These are phyloP conservation scores for Thermothielavioides terrestris DNA, from an alignment of 495 filamentous ascomycete genomes.

Conservation along the genomic window DNA sequence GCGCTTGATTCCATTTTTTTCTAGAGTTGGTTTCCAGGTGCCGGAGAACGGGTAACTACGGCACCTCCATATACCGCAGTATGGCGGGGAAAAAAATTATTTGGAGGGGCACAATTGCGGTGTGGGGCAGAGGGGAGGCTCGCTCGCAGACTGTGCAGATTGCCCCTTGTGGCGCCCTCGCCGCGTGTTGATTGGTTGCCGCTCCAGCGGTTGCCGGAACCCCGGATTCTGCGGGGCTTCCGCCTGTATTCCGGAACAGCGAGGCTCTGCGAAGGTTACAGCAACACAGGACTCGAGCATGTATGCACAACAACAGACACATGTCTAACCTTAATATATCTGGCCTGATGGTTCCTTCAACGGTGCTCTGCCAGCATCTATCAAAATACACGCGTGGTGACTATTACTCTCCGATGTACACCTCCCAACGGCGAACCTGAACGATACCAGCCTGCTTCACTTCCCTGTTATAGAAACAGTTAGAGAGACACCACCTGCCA, in stretches of 20 bases:
- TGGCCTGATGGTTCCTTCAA: too few relatives aligned
- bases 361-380: too few relatives aligned
- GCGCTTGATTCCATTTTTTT: conserved; percentile 3
- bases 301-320: neutral
- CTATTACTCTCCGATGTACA: too few relatives aligned
- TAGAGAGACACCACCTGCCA: too few relatives aligned
- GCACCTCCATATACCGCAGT: neutral
- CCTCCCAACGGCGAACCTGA: too few relatives aligned
- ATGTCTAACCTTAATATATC: too few relatives aligned
- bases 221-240: neutral
- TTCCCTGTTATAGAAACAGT: too few relatives aligned
- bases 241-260: neutral
- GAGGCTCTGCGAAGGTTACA: neutral
- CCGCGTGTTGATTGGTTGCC: neutral
- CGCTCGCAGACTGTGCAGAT: neutral
- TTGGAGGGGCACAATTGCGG: conserved; percentile 1
- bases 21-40: conserved; percentile 3
- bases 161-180: neutral
- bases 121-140: neutral
- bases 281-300: neutral
- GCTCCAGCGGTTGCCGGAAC: neutral
- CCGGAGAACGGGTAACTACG: neutral
- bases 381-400: too few relatives aligned
- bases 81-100: conserved; percentile 14
- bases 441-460: too few relatives aligned